Base-by-base conservation (phyloP, 148 eudicot genomes). In the Rhododendron vialii region DNA sequence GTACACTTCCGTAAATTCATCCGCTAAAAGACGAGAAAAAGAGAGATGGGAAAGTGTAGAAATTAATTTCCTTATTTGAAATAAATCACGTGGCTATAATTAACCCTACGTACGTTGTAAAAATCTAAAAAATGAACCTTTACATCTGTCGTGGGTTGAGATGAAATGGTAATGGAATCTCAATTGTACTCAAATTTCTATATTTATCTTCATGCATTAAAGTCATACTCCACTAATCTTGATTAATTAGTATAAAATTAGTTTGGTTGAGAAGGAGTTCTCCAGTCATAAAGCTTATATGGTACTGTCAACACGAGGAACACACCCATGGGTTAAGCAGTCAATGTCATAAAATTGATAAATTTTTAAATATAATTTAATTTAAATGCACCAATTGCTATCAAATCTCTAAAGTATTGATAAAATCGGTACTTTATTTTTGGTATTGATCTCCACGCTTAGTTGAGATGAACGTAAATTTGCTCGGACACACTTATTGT, bases 1-100 rank as follows among this genome's bases (percentile, higher is more conserved):
- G 1, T 0, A 41, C 1, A 0, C 0, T 6, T 41, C 1, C 7
- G 45, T 6, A 6, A 41, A 41, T 41, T 41, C 7, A 41, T 0
- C 7, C 0, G 7, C 45, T 41, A 41, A 41, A 41, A 6, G 45
- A 6, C 0, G 8, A 5, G 6, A 41, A 0, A 41, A 0, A 41
- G 43, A 35, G 36, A 35, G 7, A 41, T 7, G 6, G 7, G 7
- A 0, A 5, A 41, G 43, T 51, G 13, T 51, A 12, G 14, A 51
- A 51, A 51, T 51, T 2, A 2, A 41, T 41, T 41, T 41, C 43
- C 43, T 41, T 41, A 41, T 41, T 41, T 41, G 14, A 55, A 53
- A 55, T 18, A 55, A 41, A 59, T 20, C 65, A 59, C 20, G 65
- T 22, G 65, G 65, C 65, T 59, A 20, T 20, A 22, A 59, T 59